Base-by-base conservation (phyloP, 306 rosid genomes). In the Prunus dulcis region DNA sequence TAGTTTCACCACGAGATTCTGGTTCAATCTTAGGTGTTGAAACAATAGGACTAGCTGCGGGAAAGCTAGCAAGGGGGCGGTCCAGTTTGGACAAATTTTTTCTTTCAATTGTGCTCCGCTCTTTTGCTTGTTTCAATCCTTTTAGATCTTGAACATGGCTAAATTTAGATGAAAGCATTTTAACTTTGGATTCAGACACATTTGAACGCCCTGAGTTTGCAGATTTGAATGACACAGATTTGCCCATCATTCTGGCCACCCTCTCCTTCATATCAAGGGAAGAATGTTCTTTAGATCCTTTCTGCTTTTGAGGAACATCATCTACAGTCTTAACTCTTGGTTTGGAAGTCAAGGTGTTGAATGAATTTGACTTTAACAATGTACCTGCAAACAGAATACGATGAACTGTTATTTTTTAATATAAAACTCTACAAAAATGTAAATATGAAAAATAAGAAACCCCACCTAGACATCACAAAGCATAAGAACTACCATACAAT, bases 341-440 rank as follows among this genome's bases (percentile, higher is more conserved):
- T 81, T 90, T 91, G 71, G 89, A 84, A 89, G 73, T 86, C 11
- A 83, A 34, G 70, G 74, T 73, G 79, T 50, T 90, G 87, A 90
- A 94, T 30, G 97, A 94, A 70, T 82, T 86, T 64, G 97, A 94
- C 86, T 90, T 94, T 70, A 83, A 73, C 25, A 94, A 79, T 20
- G 85, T 68, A 78, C 95, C 97, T 94, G 85, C 64, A 84, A 19
- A 52, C 12, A 72, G 60, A 30, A 76, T 64, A 85, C 71, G 65
- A 70, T 25, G 14, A 64, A 49, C 17, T 23, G 30, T 66, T 14
- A 69, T 67, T 46, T 15, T 43, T 43, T 38, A 18, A 51, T 13
- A 50, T 18, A 28, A 22, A 65, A 72, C 73, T 4, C 25, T 20
- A n/a, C 14, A 18, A 23, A 12, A 47, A 32, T 3, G 62, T 23